Conservation (phyloP, 75 land plant species). For the Sequoiadendron giganteum region DNA sequence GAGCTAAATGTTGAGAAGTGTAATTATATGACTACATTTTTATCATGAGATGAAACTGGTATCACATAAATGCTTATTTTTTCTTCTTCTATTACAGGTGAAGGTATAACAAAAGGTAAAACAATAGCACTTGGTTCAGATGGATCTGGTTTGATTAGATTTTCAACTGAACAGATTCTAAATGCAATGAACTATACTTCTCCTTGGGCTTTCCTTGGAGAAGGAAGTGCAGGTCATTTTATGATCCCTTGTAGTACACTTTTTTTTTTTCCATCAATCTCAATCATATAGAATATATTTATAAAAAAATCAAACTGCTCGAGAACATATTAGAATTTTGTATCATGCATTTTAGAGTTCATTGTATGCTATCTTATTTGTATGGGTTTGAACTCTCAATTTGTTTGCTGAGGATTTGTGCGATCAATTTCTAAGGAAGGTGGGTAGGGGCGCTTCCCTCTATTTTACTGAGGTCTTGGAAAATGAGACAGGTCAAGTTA, state of each 20-base stretch:
- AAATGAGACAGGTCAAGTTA: too few species aligned
- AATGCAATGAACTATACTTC: conserved; percentile 3
- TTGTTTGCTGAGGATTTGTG: too few species aligned
- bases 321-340: too few species aligned
- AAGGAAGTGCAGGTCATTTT: background rate
- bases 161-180: background rate
- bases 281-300: too few species aligned
- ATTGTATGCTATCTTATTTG: too few species aligned
- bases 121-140: background rate
- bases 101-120: background rate
- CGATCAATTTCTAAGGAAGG: too few species aligned
- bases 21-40: background rate
- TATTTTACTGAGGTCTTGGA: too few species aligned
- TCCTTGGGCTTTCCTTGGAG: conserved; percentile 2
- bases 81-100: background rate
- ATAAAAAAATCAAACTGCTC: too few species aligned
- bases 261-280: background rate
- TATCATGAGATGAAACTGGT: background rate
- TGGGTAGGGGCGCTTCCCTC: too few species aligned
- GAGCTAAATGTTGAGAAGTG: background rate
- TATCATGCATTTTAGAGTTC: too few species aligned
- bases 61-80: background rate
- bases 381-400: too few species aligned
- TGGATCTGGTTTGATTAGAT: background rate
- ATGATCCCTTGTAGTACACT: background rate